Evolutionary conservation across 2,329 filamentous ascomycete genomes (phyloP).

Genomic region (Colletotrichum falcatum): DNA sequence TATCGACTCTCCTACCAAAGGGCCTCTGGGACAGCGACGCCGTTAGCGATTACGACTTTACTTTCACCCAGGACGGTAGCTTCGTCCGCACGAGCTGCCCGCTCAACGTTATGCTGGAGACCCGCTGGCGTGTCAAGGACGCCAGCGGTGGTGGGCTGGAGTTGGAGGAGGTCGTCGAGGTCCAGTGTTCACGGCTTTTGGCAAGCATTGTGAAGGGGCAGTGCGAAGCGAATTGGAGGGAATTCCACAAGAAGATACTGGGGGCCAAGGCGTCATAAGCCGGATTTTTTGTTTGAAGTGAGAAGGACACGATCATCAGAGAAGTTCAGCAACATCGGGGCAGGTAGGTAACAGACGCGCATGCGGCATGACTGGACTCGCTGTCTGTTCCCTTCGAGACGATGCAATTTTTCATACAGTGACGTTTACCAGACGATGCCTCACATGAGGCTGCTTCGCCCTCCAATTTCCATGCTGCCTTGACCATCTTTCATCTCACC

Average conservation of each 20-base stretch:
- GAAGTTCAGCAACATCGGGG: background rate
- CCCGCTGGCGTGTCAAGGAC: conserved; percentile 58
- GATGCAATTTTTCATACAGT: background rate
- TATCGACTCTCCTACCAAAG: conserved; percentile 65
- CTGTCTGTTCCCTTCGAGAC: background rate
- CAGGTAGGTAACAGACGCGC: conserved; percentile 3
- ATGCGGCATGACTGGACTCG: conserved; percentile 12
- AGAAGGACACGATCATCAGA: background rate
- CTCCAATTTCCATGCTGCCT: conserved; percentile 91
- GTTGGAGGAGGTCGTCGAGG: conserved; percentile 62
- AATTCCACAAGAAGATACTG: conserved; percentile 63
- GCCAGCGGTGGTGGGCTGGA: conserved; percentile 50
- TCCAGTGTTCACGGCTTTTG: conserved; percentile 63
- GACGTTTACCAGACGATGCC: background rate
- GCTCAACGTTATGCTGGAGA: conserved; percentile 65
- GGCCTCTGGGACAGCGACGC: conserved; percentile 68
- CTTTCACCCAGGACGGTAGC: conserved; percentile 60
- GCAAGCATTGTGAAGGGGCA: conserved; percentile 62
- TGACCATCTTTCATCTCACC: conserved; percentile 97
- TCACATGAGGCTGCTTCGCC: conserved; percentile 92
- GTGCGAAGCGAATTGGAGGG: conserved; percentile 63
- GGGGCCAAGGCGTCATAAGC: conserved; percentile 25
- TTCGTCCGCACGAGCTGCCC: conserved; percentile 65
- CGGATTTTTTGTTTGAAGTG: background rate
- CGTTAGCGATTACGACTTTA: conserved; percentile 66